These are phyloP conservation scores for Barnettozyma wickerhamii DNA, from an alignment of 805 yeast species.

Conservation along the genomic window DNA sequence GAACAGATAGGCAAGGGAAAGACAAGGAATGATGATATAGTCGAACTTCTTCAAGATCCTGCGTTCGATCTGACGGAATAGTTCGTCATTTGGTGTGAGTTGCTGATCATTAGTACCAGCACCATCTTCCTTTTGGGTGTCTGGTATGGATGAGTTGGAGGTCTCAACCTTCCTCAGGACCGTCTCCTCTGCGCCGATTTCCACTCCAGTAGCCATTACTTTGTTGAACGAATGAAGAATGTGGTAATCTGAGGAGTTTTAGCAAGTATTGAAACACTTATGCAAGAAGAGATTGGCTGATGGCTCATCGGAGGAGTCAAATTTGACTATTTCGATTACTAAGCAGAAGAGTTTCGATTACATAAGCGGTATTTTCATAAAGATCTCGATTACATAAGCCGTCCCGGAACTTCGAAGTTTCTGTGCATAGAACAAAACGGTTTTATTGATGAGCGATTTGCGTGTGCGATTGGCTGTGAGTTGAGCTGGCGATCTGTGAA, in stretches of 20 bases:
- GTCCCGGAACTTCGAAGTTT: too few relatives aligned
- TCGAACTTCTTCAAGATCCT: constrained; percentile 39
- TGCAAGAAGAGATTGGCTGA: not conserved
- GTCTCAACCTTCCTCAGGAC: not conserved
- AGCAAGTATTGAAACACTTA: too few relatives aligned
- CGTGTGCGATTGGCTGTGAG: too few relatives aligned
- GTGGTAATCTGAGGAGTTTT: too few relatives aligned
- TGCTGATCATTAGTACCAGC: not conserved
- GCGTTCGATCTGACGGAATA: constrained; percentile 26
- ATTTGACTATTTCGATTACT: too few relatives aligned
- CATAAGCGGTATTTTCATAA: not conserved
- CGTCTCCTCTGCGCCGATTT: not conserved
- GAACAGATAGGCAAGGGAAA: constrained; percentile 39
- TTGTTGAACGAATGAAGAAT: too few relatives aligned
- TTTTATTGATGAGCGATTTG: too few relatives aligned
- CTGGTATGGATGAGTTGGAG: not conserved
- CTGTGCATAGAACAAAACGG: too few relatives aligned
- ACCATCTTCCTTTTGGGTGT: not conserved
- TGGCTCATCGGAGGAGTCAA: not conserved
- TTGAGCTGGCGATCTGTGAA: too few relatives aligned
- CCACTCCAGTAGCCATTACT: not conserved
- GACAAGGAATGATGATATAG: constrained; percentile 37
- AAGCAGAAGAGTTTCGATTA: too few relatives aligned
- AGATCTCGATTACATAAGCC: too few relatives aligned
- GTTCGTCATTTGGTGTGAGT: constrained; percentile 3